Conservation (phyloP, 2,329 filamentous ascomycete genomes). For the Ustulina deusta region DNA sequence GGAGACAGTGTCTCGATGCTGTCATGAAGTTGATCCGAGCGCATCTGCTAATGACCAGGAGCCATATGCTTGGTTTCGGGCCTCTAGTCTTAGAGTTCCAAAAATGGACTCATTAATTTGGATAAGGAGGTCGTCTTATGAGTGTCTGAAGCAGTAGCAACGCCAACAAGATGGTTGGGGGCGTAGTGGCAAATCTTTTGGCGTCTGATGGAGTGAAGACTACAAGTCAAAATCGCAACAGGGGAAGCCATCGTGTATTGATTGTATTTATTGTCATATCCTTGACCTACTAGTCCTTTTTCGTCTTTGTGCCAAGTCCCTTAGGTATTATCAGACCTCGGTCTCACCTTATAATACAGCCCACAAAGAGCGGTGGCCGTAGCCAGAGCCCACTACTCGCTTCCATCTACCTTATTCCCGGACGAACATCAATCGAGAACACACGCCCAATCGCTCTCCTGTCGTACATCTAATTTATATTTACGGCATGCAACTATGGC, state of each 20-base stretch:
- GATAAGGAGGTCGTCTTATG: not conserved
- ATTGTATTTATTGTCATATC: too few relatives aligned
- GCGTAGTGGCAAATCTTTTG: not conserved
- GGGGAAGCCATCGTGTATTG: not conserved
- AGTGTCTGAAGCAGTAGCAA: not conserved
- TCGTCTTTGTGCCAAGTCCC: too few relatives aligned
- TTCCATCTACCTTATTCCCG: not conserved
- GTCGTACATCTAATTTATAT: not conserved
- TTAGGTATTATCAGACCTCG: too few relatives aligned
- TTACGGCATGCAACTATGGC: not conserved
- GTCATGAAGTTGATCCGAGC: constrained; percentile 4
- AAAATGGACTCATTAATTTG: not conserved
- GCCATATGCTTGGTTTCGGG: not conserved
- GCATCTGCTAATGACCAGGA: not conserved
- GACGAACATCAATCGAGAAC: not conserved
- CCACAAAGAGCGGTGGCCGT: not conserved
- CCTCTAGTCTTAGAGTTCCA: not conserved
- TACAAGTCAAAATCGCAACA: constrained; percentile 1
- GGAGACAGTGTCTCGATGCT: not conserved
- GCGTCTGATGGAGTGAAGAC: not conserved
- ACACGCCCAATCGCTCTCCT: not conserved
- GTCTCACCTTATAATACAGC: too few relatives aligned
- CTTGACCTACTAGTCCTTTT: too few relatives aligned
- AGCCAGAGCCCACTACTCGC: not conserved
- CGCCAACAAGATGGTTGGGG: constrained; percentile 1